Base-by-base conservation (phyloP, 495 filamentous ascomycete genomes). In the Penicillium longicatenatum region DNA sequence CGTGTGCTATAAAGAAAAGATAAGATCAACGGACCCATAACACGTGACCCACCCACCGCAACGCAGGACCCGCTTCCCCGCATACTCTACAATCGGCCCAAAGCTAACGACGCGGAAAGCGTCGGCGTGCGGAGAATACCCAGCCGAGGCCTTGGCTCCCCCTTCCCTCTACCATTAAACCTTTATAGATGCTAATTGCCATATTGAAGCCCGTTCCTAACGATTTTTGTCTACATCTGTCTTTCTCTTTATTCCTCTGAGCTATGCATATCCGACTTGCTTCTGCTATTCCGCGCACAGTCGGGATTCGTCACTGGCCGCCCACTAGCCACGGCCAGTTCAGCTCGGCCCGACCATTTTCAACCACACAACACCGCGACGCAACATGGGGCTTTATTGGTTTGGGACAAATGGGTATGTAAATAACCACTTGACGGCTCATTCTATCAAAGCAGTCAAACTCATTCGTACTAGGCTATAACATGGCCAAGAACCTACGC, bases 401-500 rank as follows among this genome's bases (percentile, higher is more conserved):
- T 4, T 74, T 96, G 26, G 91, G 91, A 8, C 88, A 90, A 65
- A 96, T 96, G 91, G 91, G 86, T 91, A 81, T 47, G 85, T 70
- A 19, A 22, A 33, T n/a, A 30, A 24, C 2, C 8, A 35, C 30
- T 55, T 41, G 54, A 3, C 21, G 58, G 22, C 57, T 54, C 26
- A 46, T 39, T 42, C 51, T 37, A 39, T 3, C 42, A 14, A 53
- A 37, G 29, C 30, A n/a, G n/a, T 12, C 52, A 49, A 63, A 58
- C 37, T n/a, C 35, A 48, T 52, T 16, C 58, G 31, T 21, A 19
- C 82, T 42, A 59, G 90, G 90, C 3, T 93, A 89, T 55, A 86
- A 89, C 61, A 95, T 96, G 91, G 91, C 91, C n/a, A 84, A 83
- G 68, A 96, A 94, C 64, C 76, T 96, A 1, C 88, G 90, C 59